Evolutionary conservation across 163 green algal species (phyloP).

Genomic region (Scenedesmus sp.): DNA sequence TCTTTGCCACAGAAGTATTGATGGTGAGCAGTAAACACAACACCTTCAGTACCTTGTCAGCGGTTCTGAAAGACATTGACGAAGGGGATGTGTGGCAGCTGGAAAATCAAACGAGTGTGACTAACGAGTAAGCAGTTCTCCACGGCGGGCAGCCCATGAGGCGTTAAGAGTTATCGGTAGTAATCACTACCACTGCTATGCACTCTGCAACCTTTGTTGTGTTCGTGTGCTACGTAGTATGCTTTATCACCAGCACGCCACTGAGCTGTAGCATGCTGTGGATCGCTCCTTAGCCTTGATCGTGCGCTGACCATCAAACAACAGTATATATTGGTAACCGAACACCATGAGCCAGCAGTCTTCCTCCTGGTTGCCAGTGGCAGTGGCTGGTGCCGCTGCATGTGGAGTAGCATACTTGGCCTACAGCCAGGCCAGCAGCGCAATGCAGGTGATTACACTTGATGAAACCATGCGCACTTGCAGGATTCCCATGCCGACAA

Average conservation of each 20-base stretch:
- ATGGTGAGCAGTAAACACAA: background rate
- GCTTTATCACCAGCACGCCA: background rate
- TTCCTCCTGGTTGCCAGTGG: slow-evolving; percentile 22
- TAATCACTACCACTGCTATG: background rate
- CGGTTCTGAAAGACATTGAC: background rate
- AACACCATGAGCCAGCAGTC: background rate
- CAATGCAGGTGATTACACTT: slow-evolving; percentile 6
- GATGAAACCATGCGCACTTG: background rate
- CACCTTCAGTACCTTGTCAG: background rate
- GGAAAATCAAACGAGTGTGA: background rate
- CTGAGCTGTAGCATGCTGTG: background rate
- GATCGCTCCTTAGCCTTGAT: background rate
- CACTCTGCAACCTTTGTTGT: background rate
- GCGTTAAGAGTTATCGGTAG: background rate
- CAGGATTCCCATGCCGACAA: background rate
- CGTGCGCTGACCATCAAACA: background rate
- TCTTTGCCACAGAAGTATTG: background rate
- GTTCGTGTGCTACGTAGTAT: background rate
- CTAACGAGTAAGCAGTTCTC: slow-evolving; percentile 5
- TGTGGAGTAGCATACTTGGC: slow-evolving; percentile 27
- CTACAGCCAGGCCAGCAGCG: slow-evolving; percentile 13
- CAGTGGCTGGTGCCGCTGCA: slow-evolving; percentile 32
- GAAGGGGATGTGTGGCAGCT: background rate
- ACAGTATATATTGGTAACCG: too few relatives aligned
- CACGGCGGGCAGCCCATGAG: background rate